Percentiles rank a stretch among this genome's conserved stretches.
Evolutionary conservation across 1,139 yeast species (phyloP).

Genomic region (Debaryomyces subglobosus): DNA sequence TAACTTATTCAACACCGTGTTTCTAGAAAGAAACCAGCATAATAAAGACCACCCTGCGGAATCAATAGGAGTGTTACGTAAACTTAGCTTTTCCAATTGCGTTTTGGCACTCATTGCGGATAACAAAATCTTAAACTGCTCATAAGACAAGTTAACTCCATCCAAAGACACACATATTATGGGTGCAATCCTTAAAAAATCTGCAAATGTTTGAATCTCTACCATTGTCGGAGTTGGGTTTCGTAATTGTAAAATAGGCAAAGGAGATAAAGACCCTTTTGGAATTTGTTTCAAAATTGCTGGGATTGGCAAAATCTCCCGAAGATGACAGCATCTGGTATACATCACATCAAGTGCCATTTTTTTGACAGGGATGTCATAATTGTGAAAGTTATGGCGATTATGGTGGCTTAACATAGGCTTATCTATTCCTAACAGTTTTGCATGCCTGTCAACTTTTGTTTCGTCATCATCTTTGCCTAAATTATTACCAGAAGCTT

Average conservation of each 20-base stretch:
- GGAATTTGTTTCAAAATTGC: slow-evolving; percentile 77
- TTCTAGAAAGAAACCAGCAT: slow-evolving; percentile 70
- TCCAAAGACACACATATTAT: slow-evolving; percentile 68
- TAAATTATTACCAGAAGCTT: slow-evolving; percentile 28
- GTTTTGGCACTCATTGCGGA: slow-evolving; percentile 63
- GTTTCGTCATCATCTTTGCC: slow-evolving; percentile 42
- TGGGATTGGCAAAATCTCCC: slow-evolving; percentile 76
- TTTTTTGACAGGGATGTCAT: slow-evolving; percentile 41
- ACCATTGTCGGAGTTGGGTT: slow-evolving; percentile 77
- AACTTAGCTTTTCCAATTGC: slow-evolving; percentile 65
- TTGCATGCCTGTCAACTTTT: slow-evolving; percentile 44
- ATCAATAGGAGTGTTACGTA: slow-evolving; percentile 72
- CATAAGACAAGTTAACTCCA: slow-evolving; percentile 64
- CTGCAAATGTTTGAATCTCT: slow-evolving; percentile 74
- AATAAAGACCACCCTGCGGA: slow-evolving; percentile 70
- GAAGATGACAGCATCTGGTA: slow-evolving; percentile 73
- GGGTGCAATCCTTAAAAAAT: slow-evolving; percentile 75
- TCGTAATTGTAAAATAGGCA: slow-evolving; percentile 63
- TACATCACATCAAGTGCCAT: slow-evolving; percentile 66
- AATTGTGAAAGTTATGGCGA: slow-evolving; percentile 19
- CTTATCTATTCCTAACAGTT: slow-evolving; percentile 47
- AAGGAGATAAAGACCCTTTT: slow-evolving; percentile 67
- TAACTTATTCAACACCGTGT: slow-evolving; percentile 54
- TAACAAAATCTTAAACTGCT: slow-evolving; percentile 64
- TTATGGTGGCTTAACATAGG: slow-evolving; percentile 43